phyloP scores from a whole-genome alignment of 2,329 filamentous ascomycete genomes.

The Fusarium cicatricum region DNA sequence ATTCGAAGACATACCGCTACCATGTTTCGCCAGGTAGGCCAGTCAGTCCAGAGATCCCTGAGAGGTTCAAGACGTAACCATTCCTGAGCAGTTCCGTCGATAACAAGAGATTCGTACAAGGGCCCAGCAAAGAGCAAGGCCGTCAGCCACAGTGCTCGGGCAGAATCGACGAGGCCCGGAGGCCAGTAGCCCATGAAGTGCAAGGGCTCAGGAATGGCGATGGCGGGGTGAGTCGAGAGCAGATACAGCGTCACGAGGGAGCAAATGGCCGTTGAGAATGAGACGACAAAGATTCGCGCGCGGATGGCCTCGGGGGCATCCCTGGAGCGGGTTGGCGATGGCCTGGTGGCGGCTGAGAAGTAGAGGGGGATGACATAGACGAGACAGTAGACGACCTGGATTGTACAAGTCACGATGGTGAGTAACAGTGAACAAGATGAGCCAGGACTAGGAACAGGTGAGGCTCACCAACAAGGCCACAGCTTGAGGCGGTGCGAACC shows the following conservation, averaged over 20 bases:
- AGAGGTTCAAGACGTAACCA: constrained; percentile 67
- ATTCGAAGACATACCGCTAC: constrained; percentile 68
- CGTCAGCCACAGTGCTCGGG: constrained; percentile 73
- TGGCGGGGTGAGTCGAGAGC: constrained; percentile 63
- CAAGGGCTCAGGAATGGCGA: constrained; percentile 60
- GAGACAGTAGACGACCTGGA: constrained; percentile 77
- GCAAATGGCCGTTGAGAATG: constrained; percentile 75
- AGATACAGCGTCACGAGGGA: constrained; percentile 68
- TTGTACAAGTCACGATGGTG: constrained; percentile 12
- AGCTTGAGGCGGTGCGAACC: constrained; percentile 36
- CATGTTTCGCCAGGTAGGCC: constrained; percentile 86
- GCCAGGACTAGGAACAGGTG: background rate
- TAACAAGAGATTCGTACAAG: constrained; percentile 79
- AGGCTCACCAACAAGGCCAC: constrained; percentile 37
- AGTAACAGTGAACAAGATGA: background rate
- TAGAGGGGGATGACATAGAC: constrained; percentile 94
- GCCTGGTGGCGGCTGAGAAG: constrained; percentile 79
- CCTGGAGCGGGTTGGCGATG: constrained; percentile 79
- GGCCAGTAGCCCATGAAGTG: constrained; percentile 86
- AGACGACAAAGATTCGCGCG: constrained; percentile 83
- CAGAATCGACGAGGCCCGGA: constrained; percentile 69
- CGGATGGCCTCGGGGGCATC: constrained; percentile 91
- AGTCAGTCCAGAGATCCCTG: constrained; percentile 70
- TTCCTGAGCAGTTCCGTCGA: constrained; percentile 73
- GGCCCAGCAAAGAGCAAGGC: constrained; percentile 83